Evolutionary conservation across 768 basidiomycete genomes (phyloP).

Genomic region (Sistotremastrum niveocremeum): DNA sequence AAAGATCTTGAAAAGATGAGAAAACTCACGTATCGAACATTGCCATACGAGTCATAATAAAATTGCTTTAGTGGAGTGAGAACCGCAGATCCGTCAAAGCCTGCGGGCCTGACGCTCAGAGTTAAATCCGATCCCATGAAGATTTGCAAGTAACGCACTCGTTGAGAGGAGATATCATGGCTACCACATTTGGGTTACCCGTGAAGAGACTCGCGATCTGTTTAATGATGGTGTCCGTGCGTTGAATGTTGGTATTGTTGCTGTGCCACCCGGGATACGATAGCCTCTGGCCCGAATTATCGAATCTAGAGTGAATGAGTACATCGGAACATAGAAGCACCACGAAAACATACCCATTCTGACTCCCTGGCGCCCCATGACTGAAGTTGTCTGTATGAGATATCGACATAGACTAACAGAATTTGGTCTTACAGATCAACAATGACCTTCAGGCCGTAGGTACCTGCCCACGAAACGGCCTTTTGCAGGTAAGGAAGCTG

Average conservation of each 20-base stretch:
- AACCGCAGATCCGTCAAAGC: conserved; percentile 40
- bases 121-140: not conserved
- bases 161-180: conserved; percentile 64
- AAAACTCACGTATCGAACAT: conserved; percentile 39
- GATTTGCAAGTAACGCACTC: conserved; percentile 33
- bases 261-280: conserved; percentile 58
- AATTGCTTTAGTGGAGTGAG: conserved; percentile 42
- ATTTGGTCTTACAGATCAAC: conserved; percentile 53
- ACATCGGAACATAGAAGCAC: conserved; percentile 1
- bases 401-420: not conserved
- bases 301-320: conserved; percentile 35
- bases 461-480: conserved; percentile 57
- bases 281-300: conserved; percentile 64
- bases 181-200: conserved; percentile 37
- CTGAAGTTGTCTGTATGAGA: not conserved
- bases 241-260: conserved; percentile 47
- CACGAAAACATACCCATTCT: conserved; percentile 47
- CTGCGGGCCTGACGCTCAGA: conserved; percentile 47
- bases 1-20: conserved; percentile 23
- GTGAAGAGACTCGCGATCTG: conserved; percentile 47
- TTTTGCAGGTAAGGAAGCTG: conserved; percentile 56
- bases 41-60: conserved; percentile 63
- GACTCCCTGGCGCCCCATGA: conserved; percentile 59
- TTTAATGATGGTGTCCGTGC: conserved; percentile 54
- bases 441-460: conserved; percentile 64